Base-by-base conservation (phyloP, 345 rosid species). In the Reutealis trisperma region DNA sequence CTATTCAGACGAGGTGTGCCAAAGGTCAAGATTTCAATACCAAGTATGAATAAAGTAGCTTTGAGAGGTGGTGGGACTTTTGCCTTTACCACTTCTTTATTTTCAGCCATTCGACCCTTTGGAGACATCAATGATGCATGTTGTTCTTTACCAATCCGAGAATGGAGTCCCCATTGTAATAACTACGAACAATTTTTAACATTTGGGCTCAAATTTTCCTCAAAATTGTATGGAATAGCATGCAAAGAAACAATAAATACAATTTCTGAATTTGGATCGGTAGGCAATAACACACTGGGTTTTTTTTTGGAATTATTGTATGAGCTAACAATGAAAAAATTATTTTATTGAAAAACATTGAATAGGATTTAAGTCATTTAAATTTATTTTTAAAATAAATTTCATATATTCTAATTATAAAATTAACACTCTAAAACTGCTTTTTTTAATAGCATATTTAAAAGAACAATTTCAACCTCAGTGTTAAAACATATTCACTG, bases 1-100 rank as follows among this genome's bases (percentile, higher is more conserved):
- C 67, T 21, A 7, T 60, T 63, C 52, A 58, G 78, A 69, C 75
- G 65, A 60, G 63, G 76, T 10, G 74, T 75, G 80, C 55, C 78
- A 72, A 42, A 72, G 71, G 59, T 70, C 66, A 79, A 69, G n/a
- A 60, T 70, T 70, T 71, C 41, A 47, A 27, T 49, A 41, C 73
- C 63, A 14, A 62, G 16, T 30, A 73, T 61, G 66, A 68, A 81
- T 69, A 37, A 78, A 67, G 65, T 63, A 55, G 68, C 60, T 75
- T 77, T 41, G 11, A 10, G 3, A 24, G 2, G 63, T 21, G 41
- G 11, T 3, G 34, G 32, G 41, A 54, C 47, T 74, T 74, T 51
- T 74, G 13, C 34, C 51, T 24, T 14, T 58, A 55, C 63, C 27
- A 30, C 22, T 8, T 37, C 18, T 70, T 30, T 37, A 52, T 70